Evolutionary conservation across 2,329 filamentous ascomycete species (phyloP).

Genomic region (Eutypa lata): DNA sequence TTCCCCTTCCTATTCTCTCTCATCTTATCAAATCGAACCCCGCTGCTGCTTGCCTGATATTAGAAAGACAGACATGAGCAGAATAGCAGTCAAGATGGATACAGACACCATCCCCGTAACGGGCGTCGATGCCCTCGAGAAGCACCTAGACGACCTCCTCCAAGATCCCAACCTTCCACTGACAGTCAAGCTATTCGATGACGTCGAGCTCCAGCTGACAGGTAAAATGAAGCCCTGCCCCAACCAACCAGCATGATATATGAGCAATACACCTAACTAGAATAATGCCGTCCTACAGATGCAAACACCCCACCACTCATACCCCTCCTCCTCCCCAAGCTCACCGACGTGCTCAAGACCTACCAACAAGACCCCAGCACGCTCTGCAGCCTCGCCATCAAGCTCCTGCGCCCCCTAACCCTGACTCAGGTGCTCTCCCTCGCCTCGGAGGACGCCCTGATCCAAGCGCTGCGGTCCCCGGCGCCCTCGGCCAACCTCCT

Average conservation of each 20-base stretch:
- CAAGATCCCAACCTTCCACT: constrained; percentile 40
- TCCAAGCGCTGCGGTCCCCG: constrained; percentile 51
- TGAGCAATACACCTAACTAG: not conserved
- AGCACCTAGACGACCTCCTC: constrained; percentile 50
- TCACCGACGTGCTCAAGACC: constrained; percentile 50
- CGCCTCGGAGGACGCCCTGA: constrained; percentile 47
- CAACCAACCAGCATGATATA: not conserved
- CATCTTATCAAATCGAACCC: not conserved
- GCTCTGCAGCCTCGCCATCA: constrained; percentile 51
- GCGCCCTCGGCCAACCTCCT: constrained; percentile 56
- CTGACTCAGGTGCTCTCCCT: constrained; percentile 51
- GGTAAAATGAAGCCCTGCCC: constrained; percentile 37
- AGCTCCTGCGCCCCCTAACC: constrained; percentile 51
- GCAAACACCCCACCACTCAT: constrained; percentile 51
- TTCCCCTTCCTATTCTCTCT: not conserved
- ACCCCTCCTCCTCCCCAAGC: constrained; percentile 49
- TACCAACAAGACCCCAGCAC: constrained; percentile 49
- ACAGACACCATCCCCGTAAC: constrained; percentile 44
- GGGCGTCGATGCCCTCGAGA: constrained; percentile 51
- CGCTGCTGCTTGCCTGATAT: not conserved
- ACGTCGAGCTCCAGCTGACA: constrained; percentile 57
- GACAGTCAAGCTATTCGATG: constrained; percentile 52
- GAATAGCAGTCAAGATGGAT: constrained; percentile 36
- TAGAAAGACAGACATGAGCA: constrained; percentile 15
- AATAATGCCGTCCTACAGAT: constrained; percentile 31